phyloP scores from a whole-genome alignment of 208 protist genomes.

The Crithidia bombi region DNA sequence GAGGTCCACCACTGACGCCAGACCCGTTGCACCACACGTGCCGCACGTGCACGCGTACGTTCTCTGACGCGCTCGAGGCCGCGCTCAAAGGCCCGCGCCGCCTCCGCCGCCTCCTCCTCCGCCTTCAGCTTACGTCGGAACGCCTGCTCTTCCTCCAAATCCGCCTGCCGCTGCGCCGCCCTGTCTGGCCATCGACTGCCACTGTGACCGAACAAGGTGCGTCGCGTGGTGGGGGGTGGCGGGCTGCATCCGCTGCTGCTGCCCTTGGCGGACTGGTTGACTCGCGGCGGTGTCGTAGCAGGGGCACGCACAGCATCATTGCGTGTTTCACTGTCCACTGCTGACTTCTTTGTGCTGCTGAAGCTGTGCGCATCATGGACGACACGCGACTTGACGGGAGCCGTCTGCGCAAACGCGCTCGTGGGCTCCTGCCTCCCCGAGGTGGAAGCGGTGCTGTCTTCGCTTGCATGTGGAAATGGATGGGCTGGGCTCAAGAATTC shows the following conservation, averaged over 20 bases:
- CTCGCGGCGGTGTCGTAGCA: neutral
- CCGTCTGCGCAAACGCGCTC: slow-evolving; percentile 12
- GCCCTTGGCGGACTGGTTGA: neutral
- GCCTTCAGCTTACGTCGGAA: slow-evolving; percentile 21
- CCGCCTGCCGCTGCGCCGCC: slow-evolving; percentile 1
- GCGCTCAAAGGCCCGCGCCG: slow-evolving; percentile 23
- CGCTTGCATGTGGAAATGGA: no score
- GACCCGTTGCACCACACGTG: slow-evolving; percentile 48
- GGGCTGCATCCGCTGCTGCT: neutral
- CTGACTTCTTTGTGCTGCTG: neutral
- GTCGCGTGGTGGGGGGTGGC: neutral
- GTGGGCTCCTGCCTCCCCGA: neutral
- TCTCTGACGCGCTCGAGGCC: slow-evolving; percentile 30
- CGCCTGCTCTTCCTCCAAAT: slow-evolving; percentile 21
- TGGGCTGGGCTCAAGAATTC: no score
- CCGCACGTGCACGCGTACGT: slow-evolving; percentile 54
- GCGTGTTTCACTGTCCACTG: neutral
- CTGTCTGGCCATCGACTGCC: neutral
- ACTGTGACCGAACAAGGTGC: slow-evolving; percentile 12
- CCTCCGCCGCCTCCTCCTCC: slow-evolving; percentile 19
- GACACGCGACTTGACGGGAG: neutral
- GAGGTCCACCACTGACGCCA: slow-evolving; percentile 77
- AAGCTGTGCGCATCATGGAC: neutral
- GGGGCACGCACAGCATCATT: neutral
- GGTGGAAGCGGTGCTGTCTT: neutral